phyloP scores from a whole-genome alignment of 2,329 filamentous ascomycete species.

The Diplodia mutila region DNA sequence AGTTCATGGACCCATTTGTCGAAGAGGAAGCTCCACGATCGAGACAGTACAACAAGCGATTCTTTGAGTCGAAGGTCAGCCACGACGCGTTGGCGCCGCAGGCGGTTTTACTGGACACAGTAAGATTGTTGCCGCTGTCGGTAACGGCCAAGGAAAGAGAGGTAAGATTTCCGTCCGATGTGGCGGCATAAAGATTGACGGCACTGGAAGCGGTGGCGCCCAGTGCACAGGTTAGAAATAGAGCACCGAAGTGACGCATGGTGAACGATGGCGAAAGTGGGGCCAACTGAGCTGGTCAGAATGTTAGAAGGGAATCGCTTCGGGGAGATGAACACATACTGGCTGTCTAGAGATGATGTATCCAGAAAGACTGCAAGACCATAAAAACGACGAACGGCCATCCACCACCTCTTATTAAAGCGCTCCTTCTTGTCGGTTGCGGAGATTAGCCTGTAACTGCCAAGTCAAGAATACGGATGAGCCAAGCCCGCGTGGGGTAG shows the following conservation, averaged over 20 bases:
- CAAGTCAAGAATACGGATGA: conserved; percentile 16
- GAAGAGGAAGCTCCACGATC: conserved; percentile 58
- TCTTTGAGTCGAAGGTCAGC: conserved; percentile 59
- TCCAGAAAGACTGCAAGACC: background rate
- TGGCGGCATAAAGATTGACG: conserved; percentile 13
- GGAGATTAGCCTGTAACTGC: conserved; percentile 21
- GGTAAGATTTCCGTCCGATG: conserved; percentile 13
- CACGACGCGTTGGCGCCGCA: conserved; percentile 60
- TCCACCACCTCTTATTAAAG: background rate
- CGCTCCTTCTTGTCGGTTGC: background rate
- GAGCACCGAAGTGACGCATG: background rate
- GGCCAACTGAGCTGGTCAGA: background rate
- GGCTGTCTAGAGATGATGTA: background rate
- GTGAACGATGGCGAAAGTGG: background rate
- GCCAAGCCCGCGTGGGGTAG: conserved; percentile 3
- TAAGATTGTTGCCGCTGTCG: background rate
- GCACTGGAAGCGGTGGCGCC: background rate
- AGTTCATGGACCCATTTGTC: conserved; percentile 53
- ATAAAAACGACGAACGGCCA: background rate
- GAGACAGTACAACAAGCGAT: conserved; percentile 60
- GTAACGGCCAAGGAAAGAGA: background rate
- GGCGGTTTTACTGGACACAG: background rate
- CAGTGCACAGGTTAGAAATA: background rate
- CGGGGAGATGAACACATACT: background rate
- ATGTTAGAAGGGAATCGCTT: too few species aligned